Percentiles rank a stretch among this genome's conserved stretches.
phyloP scores from a whole-genome alignment of 2,329 filamentous ascomycete genomes.

The Aspergillus pseudoterreus region DNA sequence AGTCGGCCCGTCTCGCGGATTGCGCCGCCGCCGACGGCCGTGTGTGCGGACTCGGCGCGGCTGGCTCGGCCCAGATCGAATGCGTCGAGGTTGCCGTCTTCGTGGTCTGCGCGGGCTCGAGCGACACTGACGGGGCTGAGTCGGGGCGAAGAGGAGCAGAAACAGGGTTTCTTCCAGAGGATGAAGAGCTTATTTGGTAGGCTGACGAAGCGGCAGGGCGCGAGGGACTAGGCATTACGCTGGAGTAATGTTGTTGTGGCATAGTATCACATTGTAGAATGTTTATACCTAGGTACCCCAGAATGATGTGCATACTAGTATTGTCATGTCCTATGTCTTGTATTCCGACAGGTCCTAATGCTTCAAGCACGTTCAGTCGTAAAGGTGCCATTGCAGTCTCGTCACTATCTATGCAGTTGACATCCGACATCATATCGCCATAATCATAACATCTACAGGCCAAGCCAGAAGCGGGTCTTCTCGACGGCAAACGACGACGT shows the following conservation, averaged over 20 bases:
- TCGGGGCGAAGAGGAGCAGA: neutral
- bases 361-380: too few species aligned
- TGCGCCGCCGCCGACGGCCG: neutral
- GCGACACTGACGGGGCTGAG: neutral
- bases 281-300: too few species aligned
- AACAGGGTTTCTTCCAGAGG: slow-evolving; percentile 1
- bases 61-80: neutral
- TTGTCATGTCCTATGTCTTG: too few species aligned
- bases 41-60: neutral
- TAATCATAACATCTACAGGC: slow-evolving; percentile 43
- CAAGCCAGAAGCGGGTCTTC: slow-evolving; percentile 66
- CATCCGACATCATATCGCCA: neutral
- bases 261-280: too few species aligned
- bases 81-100: slow-evolving; percentile 4
- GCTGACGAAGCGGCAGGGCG: neutral
- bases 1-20: neutral
- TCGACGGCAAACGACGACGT: slow-evolving; percentile 54
- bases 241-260: too few species aligned
- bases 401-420: neutral
- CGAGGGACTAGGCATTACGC: too few species aligned
- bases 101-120: slow-evolving; percentile 5
- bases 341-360: too few species aligned
- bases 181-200: slow-evolving; percentile 4
- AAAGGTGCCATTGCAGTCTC: neutral
- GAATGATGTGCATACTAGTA: too few species aligned